Evolutionary conservation across 805 yeast genomes (phyloP).

Genomic region (Pichia sporocuriosa): DNA sequence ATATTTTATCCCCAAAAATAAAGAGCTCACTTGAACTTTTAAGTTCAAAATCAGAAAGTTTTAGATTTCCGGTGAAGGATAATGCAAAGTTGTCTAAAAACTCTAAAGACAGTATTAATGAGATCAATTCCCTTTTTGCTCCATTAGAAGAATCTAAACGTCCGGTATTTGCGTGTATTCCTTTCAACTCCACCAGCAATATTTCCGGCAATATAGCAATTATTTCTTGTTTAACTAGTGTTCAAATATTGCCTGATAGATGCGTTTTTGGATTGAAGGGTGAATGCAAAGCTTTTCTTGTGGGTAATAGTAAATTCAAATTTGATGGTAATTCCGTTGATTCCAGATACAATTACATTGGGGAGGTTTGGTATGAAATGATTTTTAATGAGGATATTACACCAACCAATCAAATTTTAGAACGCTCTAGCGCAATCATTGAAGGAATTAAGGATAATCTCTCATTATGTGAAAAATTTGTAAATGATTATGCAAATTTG

Average conservation of each 20-base stretch:
- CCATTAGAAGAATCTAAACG: conserved; percentile 6
- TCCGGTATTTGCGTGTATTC: conserved; percentile 24
- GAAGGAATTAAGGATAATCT: conserved; percentile 28
- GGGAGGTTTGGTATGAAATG: neutral
- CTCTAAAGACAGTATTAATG: neutral
- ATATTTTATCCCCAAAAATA: neutral
- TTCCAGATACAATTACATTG: neutral
- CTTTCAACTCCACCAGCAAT: conserved; percentile 5
- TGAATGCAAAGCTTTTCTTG: neutral
- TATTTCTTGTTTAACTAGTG: conserved; percentile 41
- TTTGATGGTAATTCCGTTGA: neutral
- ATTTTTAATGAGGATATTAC: neutral
- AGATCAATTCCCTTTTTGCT: neutral
- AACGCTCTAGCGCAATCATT: conserved; percentile 19
- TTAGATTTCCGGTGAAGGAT: too few species aligned
- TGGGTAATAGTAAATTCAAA: conserved; percentile 11
- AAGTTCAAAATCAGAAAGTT: neutral
- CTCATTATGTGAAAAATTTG: neutral
- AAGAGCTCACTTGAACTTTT: neutral
- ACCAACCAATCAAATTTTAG: neutral
- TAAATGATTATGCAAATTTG: neutral
- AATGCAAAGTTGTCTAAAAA: conserved; percentile 1
- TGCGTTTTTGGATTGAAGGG: conserved; percentile 33
- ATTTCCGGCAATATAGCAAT: conserved; percentile 28
- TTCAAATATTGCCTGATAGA: conserved; percentile 37